These are phyloP conservation scores for Jasminum sambac DNA, from an alignment of 257 asterid genomes.

Conservation along the genomic window DNA sequence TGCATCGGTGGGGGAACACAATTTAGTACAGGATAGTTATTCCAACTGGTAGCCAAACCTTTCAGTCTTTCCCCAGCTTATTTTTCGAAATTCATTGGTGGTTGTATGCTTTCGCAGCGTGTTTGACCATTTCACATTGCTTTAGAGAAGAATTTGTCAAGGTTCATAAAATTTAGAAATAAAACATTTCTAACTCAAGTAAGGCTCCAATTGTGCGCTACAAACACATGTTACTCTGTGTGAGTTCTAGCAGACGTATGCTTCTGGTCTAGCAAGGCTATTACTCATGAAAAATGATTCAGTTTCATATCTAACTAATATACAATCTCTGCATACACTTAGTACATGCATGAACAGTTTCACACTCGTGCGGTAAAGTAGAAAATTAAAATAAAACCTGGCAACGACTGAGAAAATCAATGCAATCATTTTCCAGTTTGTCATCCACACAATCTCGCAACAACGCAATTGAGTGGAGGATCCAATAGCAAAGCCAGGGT, in stretches of 20 bases:
- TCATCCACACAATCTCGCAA: constrained; percentile 70
- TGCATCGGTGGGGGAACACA: background rate
- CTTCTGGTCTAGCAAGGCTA: background rate
- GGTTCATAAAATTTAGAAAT: background rate
- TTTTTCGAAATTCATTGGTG: background rate
- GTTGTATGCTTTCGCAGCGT: background rate
- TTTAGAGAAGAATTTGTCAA: background rate
- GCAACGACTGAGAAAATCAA: constrained; percentile 77
- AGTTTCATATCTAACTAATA: background rate
- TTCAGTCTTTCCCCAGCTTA: background rate
- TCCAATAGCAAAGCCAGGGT: constrained; percentile 99
- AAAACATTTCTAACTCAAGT: background rate
- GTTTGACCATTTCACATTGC: background rate
- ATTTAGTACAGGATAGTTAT: background rate
- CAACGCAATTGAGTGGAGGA: constrained; percentile 78
- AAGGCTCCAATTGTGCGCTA: background rate
- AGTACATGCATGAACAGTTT: background rate
- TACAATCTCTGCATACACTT: background rate
- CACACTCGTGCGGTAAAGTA: background rate
- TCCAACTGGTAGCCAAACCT: background rate
- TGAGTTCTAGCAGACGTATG: background rate
- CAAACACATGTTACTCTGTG: background rate
- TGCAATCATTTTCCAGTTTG: constrained; percentile 48
- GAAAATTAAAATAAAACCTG: constrained; percentile 51
- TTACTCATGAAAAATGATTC: background rate